Evolutionary conservation across 257 asterid genomes (phyloP), one percentile per base, ranked within the genome.

Genomic region (Penstemon newberryi): DNA sequence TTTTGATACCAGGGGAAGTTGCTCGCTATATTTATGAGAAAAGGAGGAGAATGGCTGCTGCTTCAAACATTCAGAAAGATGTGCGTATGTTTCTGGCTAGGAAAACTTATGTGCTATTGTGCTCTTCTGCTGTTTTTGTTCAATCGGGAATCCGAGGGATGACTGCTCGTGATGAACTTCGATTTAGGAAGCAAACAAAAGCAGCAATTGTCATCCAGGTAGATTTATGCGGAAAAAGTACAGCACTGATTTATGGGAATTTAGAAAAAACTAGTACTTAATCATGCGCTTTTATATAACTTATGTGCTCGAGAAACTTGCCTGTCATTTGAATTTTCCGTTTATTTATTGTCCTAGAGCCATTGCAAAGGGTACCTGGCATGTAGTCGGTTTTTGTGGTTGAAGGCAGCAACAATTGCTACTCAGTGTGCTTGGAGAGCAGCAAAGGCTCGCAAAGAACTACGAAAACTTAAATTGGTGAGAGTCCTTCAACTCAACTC

Each of bases 141-240:
- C 98, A 92, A 76, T 65, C 96, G 15, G 96, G 83, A 73, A 69
- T 92, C 43, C 80, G 91, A 36, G 89, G 84, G 62, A 80, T 82
- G 87, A 83, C 79, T 77, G 94, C 90, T 66, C 94, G 89, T 47
- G 57, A 61, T 60, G 86, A 82, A 73, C 83, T 89, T 77, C 76
- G 53, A 39, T 75, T 63, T 58, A 79, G 86, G 73, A 89, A 33
- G 75, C 68, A 52, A 68, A 77, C 72, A 66, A 79, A 56, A 40
- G 92, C 96, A 72, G 90, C 92, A 46, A 61, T 69, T 56, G 43
- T 46, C 40, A 80, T 91, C 72, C 96, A 92, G 96, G 96, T 87
- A 75, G 72, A 54, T 53, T 59, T 45, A 11, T 65, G 25, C 18
- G 52, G 5, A 50, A 63, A 40, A 52, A 40, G 63, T 15, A 15